Percentiles rank a stretch among this genome's conserved stretches.
Conservation (phyloP, 768 basidiomycete species). For the Polyporus arcularius region DNA sequence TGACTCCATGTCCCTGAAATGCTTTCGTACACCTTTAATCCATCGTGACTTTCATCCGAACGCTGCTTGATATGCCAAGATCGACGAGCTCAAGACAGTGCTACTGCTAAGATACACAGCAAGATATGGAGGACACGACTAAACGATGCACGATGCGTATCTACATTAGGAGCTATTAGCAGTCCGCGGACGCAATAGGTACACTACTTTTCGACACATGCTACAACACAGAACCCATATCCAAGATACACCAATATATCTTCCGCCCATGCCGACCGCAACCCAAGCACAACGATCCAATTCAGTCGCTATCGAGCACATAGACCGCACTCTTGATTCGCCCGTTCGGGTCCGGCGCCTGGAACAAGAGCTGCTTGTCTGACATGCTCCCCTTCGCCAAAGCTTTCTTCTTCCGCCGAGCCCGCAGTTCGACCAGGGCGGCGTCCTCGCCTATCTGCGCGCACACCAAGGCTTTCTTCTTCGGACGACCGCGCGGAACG, state of each 20-base stretch:
- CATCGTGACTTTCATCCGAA: no score
- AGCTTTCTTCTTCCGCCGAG: neutral
- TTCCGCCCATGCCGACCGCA: neutral
- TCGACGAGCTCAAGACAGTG: no score
- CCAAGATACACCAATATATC: neutral
- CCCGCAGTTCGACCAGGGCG: neutral
- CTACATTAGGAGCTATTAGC: no score
- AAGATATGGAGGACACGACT: no score
- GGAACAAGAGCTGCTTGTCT: constrained; percentile 8
- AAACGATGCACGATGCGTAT: no score
- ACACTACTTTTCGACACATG: no score
- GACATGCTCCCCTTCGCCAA: neutral
- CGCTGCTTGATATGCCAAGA: no score
- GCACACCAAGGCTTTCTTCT: neutral
- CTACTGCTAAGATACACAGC: no score
- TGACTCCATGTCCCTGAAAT: neutral
- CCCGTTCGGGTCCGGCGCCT: constrained; percentile 17
- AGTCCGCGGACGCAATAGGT: no score
- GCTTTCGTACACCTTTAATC: no score
- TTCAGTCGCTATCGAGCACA: constrained; percentile 20
- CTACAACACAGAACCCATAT: neutral
- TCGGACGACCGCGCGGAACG: neutral
- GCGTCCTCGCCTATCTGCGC: neutral
- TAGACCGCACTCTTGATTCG: constrained; percentile 26
- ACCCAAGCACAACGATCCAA: neutral